These are phyloP conservation scores for Przewalskia tangutica DNA, from an alignment of 257 asterid genomes.

Conservation along the genomic window DNA sequence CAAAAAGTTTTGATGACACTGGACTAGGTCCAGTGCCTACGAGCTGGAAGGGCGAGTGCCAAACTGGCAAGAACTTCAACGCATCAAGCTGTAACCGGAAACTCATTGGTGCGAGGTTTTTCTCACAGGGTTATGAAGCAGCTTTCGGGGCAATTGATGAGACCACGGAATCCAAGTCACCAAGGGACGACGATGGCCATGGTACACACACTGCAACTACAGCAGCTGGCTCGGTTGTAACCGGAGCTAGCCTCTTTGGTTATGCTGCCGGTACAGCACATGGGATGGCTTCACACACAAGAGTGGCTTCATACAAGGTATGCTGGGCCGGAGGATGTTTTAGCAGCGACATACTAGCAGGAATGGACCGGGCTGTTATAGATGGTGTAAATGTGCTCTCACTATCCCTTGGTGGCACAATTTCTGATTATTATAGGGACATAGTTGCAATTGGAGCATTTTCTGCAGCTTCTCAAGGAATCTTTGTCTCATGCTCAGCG, in stretches of 20 bases:
- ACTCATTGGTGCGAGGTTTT: constrained; percentile 64
- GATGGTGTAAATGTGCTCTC: constrained; percentile 63
- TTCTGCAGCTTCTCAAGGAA: constrained; percentile 48
- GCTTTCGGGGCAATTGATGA: constrained; percentile 41
- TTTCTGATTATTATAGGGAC: constrained; percentile 38
- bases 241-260: constrained; percentile 57
- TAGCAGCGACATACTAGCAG: constrained; percentile 62
- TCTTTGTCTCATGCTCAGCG: constrained; percentile 66
- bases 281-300: constrained; percentile 61
- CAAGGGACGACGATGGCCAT: constrained; percentile 68
- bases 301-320: constrained; percentile 60
- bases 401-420: constrained; percentile 46
- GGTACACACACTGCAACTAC: constrained; percentile 76
- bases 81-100: constrained; percentile 56
- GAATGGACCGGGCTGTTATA: constrained; percentile 52
- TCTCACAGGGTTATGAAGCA: constrained; percentile 57
- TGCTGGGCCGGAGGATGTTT: constrained; percentile 65
- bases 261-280: constrained; percentile 58
- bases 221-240: constrained; percentile 58
- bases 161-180: constrained; percentile 44
- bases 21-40: constrained; percentile 53
- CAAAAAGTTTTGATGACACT: constrained; percentile 39
- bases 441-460: constrained; percentile 55
- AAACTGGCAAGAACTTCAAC: constrained; percentile 29
- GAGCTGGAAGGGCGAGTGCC: constrained; percentile 67